Conservation (phyloP, 1,284 basidiomycete species). For the Agroathelia rolfsii region DNA sequence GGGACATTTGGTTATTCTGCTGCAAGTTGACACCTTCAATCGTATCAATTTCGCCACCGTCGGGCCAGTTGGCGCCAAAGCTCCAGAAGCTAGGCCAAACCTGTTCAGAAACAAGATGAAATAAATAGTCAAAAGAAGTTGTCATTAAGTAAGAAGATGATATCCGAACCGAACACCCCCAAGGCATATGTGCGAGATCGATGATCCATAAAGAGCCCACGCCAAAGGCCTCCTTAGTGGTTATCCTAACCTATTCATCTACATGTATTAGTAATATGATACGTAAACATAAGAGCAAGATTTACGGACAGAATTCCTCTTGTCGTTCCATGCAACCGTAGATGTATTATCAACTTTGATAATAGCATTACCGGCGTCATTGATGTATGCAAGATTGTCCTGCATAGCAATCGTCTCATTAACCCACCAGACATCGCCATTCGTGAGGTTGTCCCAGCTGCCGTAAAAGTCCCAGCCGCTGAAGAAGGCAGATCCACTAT, state of each 20-base stretch:
- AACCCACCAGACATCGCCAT: slow-evolving; percentile 45
- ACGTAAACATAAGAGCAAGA: slow-evolving; percentile 11
- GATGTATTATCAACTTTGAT: slow-evolving; percentile 50
- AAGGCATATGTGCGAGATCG: slow-evolving; percentile 52
- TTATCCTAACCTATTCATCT: slow-evolving; percentile 35
- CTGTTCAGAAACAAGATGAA: neutral
- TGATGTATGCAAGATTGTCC: slow-evolving; percentile 44
- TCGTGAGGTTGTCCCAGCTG: slow-evolving; percentile 39
- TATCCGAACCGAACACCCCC: slow-evolving; percentile 34
- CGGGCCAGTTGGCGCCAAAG: slow-evolving; percentile 29
- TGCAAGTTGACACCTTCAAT: slow-evolving; percentile 67
- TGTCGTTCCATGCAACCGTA: slow-evolving; percentile 33
- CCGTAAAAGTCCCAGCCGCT: slow-evolving; percentile 48
- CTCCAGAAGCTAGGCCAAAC: too few species aligned
- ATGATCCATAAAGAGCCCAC: slow-evolving; percentile 51
- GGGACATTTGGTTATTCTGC: slow-evolving; percentile 36
- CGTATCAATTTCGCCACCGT: slow-evolving; percentile 57
- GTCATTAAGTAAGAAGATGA: slow-evolving; percentile 3
- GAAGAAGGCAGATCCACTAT: slow-evolving; percentile 37
- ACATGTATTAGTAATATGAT: neutral
- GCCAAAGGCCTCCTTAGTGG: slow-evolving; percentile 34
- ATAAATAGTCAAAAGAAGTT: neutral
- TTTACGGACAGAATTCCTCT: slow-evolving; percentile 44
- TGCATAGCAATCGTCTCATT: slow-evolving; percentile 32
- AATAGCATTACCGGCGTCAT: slow-evolving; percentile 43